Percentiles rank a stretch among this genome's conserved stretches.
These are phyloP conservation scores for Diaporthe eres DNA, from an alignment of 2,329 filamentous ascomycete species.

Conservation along the genomic window DNA sequence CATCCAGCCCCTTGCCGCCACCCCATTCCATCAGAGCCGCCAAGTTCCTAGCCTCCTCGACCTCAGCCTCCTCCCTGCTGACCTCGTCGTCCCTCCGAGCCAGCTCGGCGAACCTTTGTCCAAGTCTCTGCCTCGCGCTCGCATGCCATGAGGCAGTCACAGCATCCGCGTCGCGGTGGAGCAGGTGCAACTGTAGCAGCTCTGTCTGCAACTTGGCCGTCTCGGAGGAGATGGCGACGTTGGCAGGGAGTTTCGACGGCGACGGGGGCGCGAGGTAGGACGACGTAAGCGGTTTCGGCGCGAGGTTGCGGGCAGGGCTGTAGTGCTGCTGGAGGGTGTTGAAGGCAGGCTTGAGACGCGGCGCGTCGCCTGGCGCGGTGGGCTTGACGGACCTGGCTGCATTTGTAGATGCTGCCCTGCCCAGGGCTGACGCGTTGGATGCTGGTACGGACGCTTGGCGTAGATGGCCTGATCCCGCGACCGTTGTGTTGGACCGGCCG, in stretches of 20 bases:
- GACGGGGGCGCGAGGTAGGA: conserved; percentile 71
- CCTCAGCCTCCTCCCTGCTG: conserved; percentile 56
- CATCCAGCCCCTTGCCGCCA: conserved; percentile 60
- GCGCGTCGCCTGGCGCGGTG: conserved; percentile 44
- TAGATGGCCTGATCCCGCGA: conserved; percentile 25
- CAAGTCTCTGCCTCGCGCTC: conserved; percentile 67
- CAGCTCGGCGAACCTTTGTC: conserved; percentile 59
- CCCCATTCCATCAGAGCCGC: conserved; percentile 68
- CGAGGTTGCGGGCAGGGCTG: conserved; percentile 72
- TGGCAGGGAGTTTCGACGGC: conserved; percentile 72
- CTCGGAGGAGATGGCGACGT: conserved; percentile 71
- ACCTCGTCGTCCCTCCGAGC: conserved; percentile 53
- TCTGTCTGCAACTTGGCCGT: conserved; percentile 73
- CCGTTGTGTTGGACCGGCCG: conserved; percentile 40
- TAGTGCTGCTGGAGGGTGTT: conserved; percentile 77
- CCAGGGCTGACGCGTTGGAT: conserved; percentile 13
- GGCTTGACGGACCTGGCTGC: conserved; percentile 37
- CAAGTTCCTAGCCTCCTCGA: conserved; percentile 65
- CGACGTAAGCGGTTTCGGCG: conserved; percentile 73
- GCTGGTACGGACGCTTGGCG: conserved; percentile 23
- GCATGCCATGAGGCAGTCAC: conserved; percentile 66
- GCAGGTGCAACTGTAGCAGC: conserved; percentile 74
- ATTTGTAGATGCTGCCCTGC: conserved; percentile 39
- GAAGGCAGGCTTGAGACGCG: conserved; percentile 68
- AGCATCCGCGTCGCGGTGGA: conserved; percentile 68